Base-by-base conservation (phyloP, 306 rosid genomes). In the Casuarina glauca region DNA sequence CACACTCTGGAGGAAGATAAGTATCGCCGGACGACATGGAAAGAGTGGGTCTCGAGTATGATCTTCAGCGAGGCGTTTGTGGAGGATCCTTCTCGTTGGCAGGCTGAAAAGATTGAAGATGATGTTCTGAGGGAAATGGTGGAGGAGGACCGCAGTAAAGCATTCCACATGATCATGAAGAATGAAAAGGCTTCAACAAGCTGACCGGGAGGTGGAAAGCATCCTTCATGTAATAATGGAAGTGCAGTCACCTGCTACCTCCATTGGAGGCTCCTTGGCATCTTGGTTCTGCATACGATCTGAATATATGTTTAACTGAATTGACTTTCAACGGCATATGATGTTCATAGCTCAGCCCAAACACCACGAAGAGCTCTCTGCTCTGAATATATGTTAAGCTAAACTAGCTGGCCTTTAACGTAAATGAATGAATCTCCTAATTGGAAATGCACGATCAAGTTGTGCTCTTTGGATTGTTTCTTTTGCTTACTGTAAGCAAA, bases 31-130 rank as follows among this genome's bases (percentile, higher is more conserved):
- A 94, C 97, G 43, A 89, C 97, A 3, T 87, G 98, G 98, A 94
- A 94, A 82, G 98, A 92, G 76, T 89, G 97, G 97, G 97, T 94
- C 5, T 94, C 98, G 1, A 89, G 91, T 82, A 94, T 94, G 98
- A 94, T 92, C 55, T 94, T 94, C 74, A 92, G 97, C 3, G 98
- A 94, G 85, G 98, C 81, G 0, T 92, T 92, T 74, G 98, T 90
- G 76, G 97, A 92, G 84, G 98, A 92, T 55, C 97, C 95, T 76
- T 92, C 98, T 15, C 80, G 69, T 41, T 89, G 97, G 98, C 97
- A 94, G 83, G 90, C 92, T 3, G 85, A 94, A 80, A 94, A 94
- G 87, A 87, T 94, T 69, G 98, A 94, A 80, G 98, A 92, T 63
- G 98, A 92, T 10, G 86, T 89, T 74, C 78, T 94, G 6, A 73